Evolutionary conservation across 495 filamentous ascomycete species (phyloP).

Genomic region (Talaromyces borbonicus): DNA sequence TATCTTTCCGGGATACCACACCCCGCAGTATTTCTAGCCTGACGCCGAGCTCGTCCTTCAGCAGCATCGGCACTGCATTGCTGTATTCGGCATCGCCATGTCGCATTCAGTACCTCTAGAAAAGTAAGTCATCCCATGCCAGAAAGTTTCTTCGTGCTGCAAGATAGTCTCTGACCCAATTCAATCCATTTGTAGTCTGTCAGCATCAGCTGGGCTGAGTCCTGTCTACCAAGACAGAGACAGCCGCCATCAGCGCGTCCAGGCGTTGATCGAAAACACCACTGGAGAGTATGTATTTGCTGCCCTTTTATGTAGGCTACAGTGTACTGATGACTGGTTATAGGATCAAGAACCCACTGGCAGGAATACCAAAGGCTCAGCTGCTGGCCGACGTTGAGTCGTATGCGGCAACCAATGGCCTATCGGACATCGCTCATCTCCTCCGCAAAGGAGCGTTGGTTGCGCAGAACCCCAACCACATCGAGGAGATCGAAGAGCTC

Average conservation of each 20-base stretch:
- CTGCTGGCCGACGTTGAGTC: conserved; percentile 46
- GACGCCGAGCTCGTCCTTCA: too few species aligned
- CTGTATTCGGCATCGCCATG: too few species aligned
- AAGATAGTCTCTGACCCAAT: not conserved
- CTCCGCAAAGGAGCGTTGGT: conserved; percentile 55
- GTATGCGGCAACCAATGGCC: conserved; percentile 42
- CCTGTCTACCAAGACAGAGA: not conserved
- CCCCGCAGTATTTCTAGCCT: too few species aligned
- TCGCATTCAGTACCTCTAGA: not conserved
- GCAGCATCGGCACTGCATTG: too few species aligned
- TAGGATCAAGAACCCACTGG: conserved; percentile 50
- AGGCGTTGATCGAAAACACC: conserved; percentile 8
- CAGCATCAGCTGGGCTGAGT: conserved; percentile 3
- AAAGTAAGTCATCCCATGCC: not conserved
- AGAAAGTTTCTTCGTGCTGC: not conserved
- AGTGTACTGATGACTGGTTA: not conserved
- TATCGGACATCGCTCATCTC: conserved; percentile 38
- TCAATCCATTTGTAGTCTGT: not conserved
- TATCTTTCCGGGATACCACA: not conserved
- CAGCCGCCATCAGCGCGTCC: conserved; percentile 1
- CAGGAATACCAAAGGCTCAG: conserved; percentile 39
- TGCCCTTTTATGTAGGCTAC: not conserved
- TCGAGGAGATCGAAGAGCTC: conserved; percentile 46
- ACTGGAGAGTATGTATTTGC: conserved; percentile 10
- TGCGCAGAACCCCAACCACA: conserved; percentile 47